Base-by-base conservation (phyloP, 1,284 basidiomycete genomes). In the Cryptococcus amylolentus region DNA sequence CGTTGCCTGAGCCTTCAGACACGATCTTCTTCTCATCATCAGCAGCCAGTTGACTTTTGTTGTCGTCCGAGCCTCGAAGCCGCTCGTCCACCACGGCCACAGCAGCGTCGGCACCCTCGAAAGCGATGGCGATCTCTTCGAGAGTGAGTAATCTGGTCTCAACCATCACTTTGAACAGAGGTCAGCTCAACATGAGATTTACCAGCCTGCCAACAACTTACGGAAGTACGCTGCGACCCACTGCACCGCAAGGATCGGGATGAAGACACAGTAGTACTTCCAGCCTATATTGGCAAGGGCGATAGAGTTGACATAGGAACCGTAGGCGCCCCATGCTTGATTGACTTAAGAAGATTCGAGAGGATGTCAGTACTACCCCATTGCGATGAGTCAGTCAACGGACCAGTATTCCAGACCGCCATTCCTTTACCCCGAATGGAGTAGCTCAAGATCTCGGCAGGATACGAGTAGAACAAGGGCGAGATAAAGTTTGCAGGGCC, bases 61-160 rank as follows among this genome's bases (percentile, higher is more conserved):
- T 35, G 31, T 35, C 31, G 31, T 10, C 31, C 31, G 7, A 8
- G 1, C 31, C 31, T 35, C 31, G 31, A 10, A 35, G 10, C 10
- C 31, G 31, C 28, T 27, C 37, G 20, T 56, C 55, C 5, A 56
- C 55, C 16, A 38, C 27, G 6, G 55, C 49, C 8, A 56, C 55
- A 49, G 50, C 55, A 16, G 51, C 51, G 7, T 18, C 12, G n/a
- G 14, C n/a, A 35, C 56, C 56, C 44, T 76, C 74, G 58, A 77
- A 77, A 0, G 67, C 71, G 14, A 66, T 58, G 3, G 71, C 64
- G 49, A 76, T 68, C 61, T 77, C 75, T 58, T 78, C 77, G 44
- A 78, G 72, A 4, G 76, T 77, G 64, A 70, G 73, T 10, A 71
- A 71, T 41, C 65, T 62, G 27, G 73, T 77, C 57, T 78, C 77